Evolutionary conservation across 306 rosid genomes (phyloP).

Genomic region (Vicia villosa): DNA sequence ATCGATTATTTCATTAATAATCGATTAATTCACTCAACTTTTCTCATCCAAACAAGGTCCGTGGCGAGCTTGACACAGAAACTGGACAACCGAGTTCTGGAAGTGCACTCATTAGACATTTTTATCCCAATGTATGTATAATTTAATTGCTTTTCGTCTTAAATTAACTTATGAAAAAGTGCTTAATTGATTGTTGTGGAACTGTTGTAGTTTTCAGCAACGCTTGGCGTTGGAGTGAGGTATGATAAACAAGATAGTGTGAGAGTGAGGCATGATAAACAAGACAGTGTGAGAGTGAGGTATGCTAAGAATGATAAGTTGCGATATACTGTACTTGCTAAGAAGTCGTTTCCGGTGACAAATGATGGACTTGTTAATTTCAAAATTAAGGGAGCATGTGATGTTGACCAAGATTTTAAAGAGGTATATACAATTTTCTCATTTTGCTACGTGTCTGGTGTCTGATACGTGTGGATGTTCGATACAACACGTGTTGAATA

Average conservation of each 20-base stretch:
- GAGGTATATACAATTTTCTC: constrained; percentile 35
- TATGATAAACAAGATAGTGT: constrained; percentile 60
- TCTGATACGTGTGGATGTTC: too few relatives aligned
- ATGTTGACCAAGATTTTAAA: constrained; percentile 66
- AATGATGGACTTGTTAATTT: constrained; percentile 52
- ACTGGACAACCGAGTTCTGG: constrained; percentile 56
- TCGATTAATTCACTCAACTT: background rate
- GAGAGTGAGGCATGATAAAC: constrained; percentile 59
- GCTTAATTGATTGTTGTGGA: too few relatives aligned
- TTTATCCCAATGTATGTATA: constrained; percentile 64
- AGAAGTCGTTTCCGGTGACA: constrained; percentile 74
- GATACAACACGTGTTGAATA: too few relatives aligned
- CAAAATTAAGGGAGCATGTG: constrained; percentile 70
- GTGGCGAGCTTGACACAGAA: constrained; percentile 81
- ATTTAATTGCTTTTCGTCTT: too few relatives aligned
- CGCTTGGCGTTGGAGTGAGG: constrained; percentile 68
- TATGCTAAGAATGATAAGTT: constrained; percentile 62
- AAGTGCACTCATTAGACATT: constrained; percentile 60
- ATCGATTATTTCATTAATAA: background rate
- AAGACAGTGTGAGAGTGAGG: constrained; percentile 55
- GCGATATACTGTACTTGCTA: constrained; percentile 61
- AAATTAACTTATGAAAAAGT: too few relatives aligned
- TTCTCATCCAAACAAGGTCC: constrained; percentile 52
- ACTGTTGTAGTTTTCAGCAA: constrained; percentile 66
- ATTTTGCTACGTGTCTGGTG: too few relatives aligned